Conservation (phyloP, 2,329 filamentous ascomycete genomes). For the Fusarium odoratissimum region DNA sequence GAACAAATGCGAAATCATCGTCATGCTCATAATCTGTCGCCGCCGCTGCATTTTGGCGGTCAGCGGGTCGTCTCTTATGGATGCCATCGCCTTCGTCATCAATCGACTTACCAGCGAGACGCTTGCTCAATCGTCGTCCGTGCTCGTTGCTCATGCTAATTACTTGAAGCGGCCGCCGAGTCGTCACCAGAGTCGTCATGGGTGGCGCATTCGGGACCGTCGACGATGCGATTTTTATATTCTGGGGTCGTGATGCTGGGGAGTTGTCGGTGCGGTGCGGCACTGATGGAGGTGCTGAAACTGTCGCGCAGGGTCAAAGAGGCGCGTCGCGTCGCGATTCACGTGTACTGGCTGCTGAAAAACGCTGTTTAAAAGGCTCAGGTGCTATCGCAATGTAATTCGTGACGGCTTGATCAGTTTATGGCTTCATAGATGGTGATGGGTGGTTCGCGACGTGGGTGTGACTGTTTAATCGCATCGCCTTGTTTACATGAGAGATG, state of each 20-base stretch:
- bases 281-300: slow-evolving; percentile 16
- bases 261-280: slow-evolving; percentile 23
- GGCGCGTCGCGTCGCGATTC: slow-evolving; percentile 40
- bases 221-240: slow-evolving; percentile 33
- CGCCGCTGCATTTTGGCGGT: slow-evolving; percentile 45
- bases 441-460: slow-evolving; percentile 44
- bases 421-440: slow-evolving; percentile 28
- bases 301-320: slow-evolving; percentile 21
- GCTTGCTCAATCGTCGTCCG: slow-evolving; percentile 72
- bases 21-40: slow-evolving; percentile 72
- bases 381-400: slow-evolving; percentile 20
- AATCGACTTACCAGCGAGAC: slow-evolving; percentile 67
- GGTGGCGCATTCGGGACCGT: slow-evolving; percentile 59
- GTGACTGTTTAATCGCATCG: slow-evolving; percentile 44
- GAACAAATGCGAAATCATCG: slow-evolving; percentile 81
- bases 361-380: neutral
- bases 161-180: slow-evolving; percentile 72
- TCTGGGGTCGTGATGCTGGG: slow-evolving; percentile 31
- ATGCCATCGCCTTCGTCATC: slow-evolving; percentile 12
- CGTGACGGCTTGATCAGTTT: slow-evolving; percentile 24
- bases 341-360: neutral
- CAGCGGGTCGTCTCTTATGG: slow-evolving; percentile 25
- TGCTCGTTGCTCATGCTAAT: slow-evolving; percentile 76
- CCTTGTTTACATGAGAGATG: slow-evolving; percentile 47
- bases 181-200: slow-evolving; percentile 77